Evolutionary conservation across 2,329 filamentous ascomycete genomes (phyloP).

Genomic region (Meredithiella fracta): DNA sequence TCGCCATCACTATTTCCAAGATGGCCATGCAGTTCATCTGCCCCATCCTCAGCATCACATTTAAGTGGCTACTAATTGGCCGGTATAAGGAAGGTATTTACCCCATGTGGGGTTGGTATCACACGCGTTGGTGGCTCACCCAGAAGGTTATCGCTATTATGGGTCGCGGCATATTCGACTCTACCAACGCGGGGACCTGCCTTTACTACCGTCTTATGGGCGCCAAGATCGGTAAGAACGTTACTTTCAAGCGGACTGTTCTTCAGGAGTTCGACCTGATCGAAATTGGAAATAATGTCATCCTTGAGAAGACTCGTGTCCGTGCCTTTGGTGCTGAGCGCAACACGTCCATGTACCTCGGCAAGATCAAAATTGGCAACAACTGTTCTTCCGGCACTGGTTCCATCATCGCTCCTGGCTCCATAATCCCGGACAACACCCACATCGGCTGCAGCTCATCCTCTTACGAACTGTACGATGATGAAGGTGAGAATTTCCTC

Average conservation of each 20-base stretch:
- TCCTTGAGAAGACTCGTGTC: constrained; percentile 30
- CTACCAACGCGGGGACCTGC: constrained; percentile 24
- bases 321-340: constrained; percentile 38
- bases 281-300: constrained; percentile 33
- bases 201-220: constrained; percentile 36
- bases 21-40: constrained; percentile 24
- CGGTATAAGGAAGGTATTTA: constrained; percentile 35
- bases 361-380: constrained; percentile 31
- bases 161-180: constrained; percentile 30
- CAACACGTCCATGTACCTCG: constrained; percentile 43
- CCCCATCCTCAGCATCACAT: constrained; percentile 31
- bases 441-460: constrained; percentile 42
- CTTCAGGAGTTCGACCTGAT: constrained; percentile 41
- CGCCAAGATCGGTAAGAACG: constrained; percentile 34
- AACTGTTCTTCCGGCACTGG: constrained; percentile 31
- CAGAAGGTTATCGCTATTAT: constrained; percentile 35
- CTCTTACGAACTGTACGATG: constrained; percentile 36
- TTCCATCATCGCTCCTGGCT: constrained; percentile 35
- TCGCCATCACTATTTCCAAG: constrained; percentile 29
- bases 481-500: constrained; percentile 31
- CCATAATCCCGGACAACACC: constrained; percentile 29
- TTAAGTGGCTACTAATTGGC: constrained; percentile 40
- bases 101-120: constrained; percentile 43
- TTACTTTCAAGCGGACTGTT: constrained; percentile 28
- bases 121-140: constrained; percentile 42